These are phyloP conservation scores for Yamadazyma phyllophila DNA, from an alignment of 805 yeast genomes.

Conservation along the genomic window DNA sequence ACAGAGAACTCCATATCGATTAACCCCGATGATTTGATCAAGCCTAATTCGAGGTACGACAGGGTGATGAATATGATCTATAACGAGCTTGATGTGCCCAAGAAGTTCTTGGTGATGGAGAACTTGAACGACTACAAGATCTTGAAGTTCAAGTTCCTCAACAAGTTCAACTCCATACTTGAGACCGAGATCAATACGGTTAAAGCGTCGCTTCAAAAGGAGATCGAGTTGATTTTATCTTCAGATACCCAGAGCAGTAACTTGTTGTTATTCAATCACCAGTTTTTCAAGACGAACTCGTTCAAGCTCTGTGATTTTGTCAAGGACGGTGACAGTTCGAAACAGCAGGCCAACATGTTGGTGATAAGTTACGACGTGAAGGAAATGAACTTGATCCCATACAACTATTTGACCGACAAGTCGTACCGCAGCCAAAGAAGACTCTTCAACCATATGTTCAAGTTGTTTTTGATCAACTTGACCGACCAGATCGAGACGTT, in stretches of 20 bases:
- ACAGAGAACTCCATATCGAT: constrained; percentile 13
- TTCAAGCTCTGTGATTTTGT: constrained; percentile 28
- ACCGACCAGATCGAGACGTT: constrained; percentile 38
- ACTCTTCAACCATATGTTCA: constrained; percentile 33
- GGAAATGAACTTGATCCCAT: constrained; percentile 35
- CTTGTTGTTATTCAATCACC: constrained; percentile 22
- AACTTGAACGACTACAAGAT: constrained; percentile 28
- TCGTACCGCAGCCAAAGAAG: constrained; percentile 10
- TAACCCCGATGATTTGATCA: constrained; percentile 13
- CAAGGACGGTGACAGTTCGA: constrained; percentile 8
- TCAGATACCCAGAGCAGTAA: constrained; percentile 19
- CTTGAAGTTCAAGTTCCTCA: constrained; percentile 17
- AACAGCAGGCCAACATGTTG: constrained; percentile 7
- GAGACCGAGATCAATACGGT: constrained; percentile 27
- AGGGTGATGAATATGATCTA: constrained; percentile 16
- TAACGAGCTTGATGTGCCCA: constrained; percentile 23
- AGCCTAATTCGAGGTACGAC: constrained; percentile 4
- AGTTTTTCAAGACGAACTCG: constrained; percentile 29
- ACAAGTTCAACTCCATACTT: constrained; percentile 16
- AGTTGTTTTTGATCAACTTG: constrained; percentile 35
- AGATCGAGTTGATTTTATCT: constrained; percentile 26
- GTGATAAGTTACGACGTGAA: constrained; percentile 28
- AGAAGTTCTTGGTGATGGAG: constrained; percentile 25
- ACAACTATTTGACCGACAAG: constrained; percentile 22
- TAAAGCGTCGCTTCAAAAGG: constrained; percentile 29